These are phyloP conservation scores for Microbotryomycetes sp. DNA, from an alignment of 1,284 basidiomycete species.

Conservation along the genomic window DNA sequence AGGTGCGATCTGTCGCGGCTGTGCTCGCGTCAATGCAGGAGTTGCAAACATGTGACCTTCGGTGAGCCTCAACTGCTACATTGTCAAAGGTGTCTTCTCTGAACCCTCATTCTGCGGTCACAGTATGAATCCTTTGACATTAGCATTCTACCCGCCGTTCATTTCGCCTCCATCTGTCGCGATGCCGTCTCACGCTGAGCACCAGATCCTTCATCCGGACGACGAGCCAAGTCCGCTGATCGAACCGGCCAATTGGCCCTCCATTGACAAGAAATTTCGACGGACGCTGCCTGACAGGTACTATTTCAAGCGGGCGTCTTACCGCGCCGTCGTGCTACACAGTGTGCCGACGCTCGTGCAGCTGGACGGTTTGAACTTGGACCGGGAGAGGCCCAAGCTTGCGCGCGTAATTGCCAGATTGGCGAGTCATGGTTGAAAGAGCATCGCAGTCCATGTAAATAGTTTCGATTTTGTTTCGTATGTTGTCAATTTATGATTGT, in stretches of 20 bases:
- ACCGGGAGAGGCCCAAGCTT: conserved; percentile 14
- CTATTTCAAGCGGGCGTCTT: conserved; percentile 75
- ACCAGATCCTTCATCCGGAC: conserved; percentile 23
- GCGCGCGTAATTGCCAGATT: background rate
- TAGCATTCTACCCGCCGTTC: conserved; percentile 88
- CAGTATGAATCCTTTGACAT: conserved; percentile 89
- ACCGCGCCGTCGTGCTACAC: conserved; percentile 76
- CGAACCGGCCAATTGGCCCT: conserved; percentile 21
- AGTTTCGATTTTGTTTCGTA: no score
- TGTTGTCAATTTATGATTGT: no score
- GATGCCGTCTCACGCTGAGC: conserved; percentile 18
- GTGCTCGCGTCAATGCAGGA: conserved; percentile 60
- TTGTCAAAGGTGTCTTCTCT: background rate
- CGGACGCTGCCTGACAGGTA: conserved; percentile 76
- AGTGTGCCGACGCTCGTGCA: conserved; percentile 53
- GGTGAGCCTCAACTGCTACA: conserved; percentile 47
- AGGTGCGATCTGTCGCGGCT: conserved; percentile 60
- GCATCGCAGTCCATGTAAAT: no score
- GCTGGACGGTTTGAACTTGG: conserved; percentile 22
- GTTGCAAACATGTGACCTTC: conserved; percentile 81
- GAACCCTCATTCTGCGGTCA: background rate
- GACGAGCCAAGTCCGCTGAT: background rate
- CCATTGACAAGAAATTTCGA: conserved; percentile 72
- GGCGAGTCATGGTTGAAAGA: no score
- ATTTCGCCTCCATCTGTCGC: conserved; percentile 46